Conservation (phyloP, 2,329 filamentous ascomycete genomes). For the Ophiostoma ips region DNA sequence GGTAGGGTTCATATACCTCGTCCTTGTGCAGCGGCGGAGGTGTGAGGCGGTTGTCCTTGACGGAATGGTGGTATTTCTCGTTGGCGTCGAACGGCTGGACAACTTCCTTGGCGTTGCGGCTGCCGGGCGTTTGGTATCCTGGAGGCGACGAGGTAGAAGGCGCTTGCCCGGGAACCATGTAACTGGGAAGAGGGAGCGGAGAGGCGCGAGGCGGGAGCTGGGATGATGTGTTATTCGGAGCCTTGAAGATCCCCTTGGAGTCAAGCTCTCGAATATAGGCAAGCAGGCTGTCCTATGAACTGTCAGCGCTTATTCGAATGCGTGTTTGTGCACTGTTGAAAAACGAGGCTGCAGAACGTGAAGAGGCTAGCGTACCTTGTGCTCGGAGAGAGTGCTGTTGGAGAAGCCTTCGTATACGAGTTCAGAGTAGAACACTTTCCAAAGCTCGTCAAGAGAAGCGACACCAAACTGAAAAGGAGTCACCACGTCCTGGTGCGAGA, state of each 20-base stretch:
- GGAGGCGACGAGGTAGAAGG: conserved; percentile 15
- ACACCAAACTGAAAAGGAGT: conserved; percentile 1
- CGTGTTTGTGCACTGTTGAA: neutral
- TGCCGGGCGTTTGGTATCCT: conserved; percentile 10
- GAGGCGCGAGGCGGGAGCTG: conserved; percentile 23
- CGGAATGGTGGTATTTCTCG: conserved; percentile 28
- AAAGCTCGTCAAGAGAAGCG: conserved; percentile 33
- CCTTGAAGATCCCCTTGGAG: conserved; percentile 29
- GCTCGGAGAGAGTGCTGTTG: conserved; percentile 35
- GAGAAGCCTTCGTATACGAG: conserved; percentile 46
- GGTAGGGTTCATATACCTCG: conserved; percentile 9
- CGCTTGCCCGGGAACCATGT: conserved; percentile 26
- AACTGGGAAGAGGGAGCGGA: conserved; percentile 22
- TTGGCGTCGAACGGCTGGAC: conserved; percentile 23
- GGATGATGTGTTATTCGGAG: conserved; percentile 27
- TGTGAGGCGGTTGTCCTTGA: conserved; percentile 17
- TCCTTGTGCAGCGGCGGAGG: neutral
- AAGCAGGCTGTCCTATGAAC: conserved; percentile 39
- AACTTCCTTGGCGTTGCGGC: conserved; percentile 23
- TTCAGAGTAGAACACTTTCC: conserved; percentile 45
- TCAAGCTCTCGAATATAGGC: conserved; percentile 49
- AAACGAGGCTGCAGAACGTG: neutral
- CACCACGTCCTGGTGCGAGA: conserved; percentile 28
- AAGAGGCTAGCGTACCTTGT: conserved; percentile 33
- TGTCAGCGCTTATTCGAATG: neutral